Evolutionary conservation across 1,284 basidiomycete genomes (phyloP).

Genomic region (Quambalaria eucalypti): DNA sequence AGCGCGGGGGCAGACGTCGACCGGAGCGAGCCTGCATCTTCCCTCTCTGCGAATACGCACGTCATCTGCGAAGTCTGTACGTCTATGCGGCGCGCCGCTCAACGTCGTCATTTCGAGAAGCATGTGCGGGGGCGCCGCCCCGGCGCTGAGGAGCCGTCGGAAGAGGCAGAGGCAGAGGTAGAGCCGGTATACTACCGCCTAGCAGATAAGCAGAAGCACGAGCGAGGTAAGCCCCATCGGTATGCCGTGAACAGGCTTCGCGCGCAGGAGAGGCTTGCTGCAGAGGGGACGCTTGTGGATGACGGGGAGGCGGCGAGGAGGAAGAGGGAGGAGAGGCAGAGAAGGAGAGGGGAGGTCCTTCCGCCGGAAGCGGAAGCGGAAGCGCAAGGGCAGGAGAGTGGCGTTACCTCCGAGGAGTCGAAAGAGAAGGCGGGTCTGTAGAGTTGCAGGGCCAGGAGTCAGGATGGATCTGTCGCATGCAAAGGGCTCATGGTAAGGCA

Average conservation of each 20-base stretch:
- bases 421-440: too few species aligned
- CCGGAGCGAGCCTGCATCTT: not conserved
- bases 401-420: too few species aligned
- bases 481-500: too few species aligned
- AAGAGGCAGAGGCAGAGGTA: not conserved
- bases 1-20: not conserved
- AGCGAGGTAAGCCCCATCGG: not conserved
- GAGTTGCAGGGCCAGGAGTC: too few species aligned
- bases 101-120: too few species aligned
- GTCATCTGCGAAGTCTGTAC: not conserved
- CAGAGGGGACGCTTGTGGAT: not conserved
- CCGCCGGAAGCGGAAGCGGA: too few species aligned
- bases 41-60: not conserved
- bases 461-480: too few species aligned
- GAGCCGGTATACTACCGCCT: not conserved
- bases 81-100: too few species aligned
- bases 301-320: not conserved
- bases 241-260: not conserved
- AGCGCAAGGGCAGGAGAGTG: too few species aligned
- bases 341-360: not conserved
- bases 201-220: not conserved
- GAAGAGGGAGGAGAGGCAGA: not conserved
- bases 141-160: not conserved
- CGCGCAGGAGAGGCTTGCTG: not conserved
- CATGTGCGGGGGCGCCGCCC: too few species aligned